Percentiles rank a stretch among this genome's conserved stretches.
Conservation (phyloP, 176 grass and related monocot genomes). For the Thinopyrum elongatum region DNA sequence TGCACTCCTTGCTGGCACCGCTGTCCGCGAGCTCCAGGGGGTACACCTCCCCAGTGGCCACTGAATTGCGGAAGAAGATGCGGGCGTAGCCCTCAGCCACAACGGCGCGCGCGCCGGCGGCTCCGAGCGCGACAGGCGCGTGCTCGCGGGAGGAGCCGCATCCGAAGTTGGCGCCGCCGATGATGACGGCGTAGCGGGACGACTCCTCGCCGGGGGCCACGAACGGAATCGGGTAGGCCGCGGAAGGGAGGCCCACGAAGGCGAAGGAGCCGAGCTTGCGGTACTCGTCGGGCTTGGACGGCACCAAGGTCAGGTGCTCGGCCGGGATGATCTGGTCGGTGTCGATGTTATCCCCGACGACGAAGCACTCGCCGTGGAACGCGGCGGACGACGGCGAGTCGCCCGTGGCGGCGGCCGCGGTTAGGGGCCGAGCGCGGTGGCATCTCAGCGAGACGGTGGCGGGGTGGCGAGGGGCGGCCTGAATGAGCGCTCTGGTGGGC, state of each 20-base stretch:
- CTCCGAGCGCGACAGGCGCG: conserved; percentile 89
- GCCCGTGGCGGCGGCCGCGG: not conserved
- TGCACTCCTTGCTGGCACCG: conserved; percentile 69
- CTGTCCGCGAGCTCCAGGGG: conserved; percentile 58
- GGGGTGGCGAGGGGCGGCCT: not conserved
- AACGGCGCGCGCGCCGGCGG: conserved; percentile 60
- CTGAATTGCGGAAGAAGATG: conserved; percentile 92
- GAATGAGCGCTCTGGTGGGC: not conserved
- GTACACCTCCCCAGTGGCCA: conserved; percentile 92
- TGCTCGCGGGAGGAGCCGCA: conserved; percentile 97
- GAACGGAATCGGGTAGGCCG: conserved; percentile 60
- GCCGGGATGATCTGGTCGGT: conserved; percentile 98
- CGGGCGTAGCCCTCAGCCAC: conserved; percentile 78
- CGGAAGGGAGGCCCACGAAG: conserved; percentile 62
- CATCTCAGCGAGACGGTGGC: conserved; percentile 15
- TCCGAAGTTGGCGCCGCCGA: conserved; percentile 84
- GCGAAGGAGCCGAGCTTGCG: conserved; percentile 86
- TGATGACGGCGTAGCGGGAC: conserved; percentile 52
- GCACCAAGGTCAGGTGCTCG: conserved; percentile 92
- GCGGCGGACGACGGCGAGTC: conserved; percentile 32
- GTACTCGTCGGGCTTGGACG: conserved; percentile 93
- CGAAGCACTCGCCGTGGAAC: conserved; percentile 85
- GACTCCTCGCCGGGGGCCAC: conserved; percentile 47
- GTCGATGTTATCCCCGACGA: conserved; percentile 92
- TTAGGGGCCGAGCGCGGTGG: conserved; percentile 5